Conservation (phyloP, 352 stramenopile genomes). For the Achlya hypogyna region DNA sequence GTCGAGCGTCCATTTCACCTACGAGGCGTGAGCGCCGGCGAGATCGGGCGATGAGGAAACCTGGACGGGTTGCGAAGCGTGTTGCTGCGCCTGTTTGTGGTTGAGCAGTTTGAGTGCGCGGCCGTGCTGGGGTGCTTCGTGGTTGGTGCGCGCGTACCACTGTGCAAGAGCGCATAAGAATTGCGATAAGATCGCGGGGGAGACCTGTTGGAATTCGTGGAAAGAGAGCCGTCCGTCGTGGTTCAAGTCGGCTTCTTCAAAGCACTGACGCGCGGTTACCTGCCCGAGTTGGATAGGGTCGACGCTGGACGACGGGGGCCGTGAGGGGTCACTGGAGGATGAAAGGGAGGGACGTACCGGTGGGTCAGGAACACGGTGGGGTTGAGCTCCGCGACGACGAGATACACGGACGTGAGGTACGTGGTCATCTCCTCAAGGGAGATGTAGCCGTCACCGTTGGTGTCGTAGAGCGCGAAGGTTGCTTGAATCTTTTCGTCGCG, state of each 20-base stretch:
- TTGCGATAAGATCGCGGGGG: not conserved
- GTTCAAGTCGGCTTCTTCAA: slow-evolving; percentile 27
- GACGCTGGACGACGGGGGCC: slow-evolving; percentile 35
- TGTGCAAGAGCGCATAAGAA: slow-evolving; percentile 13
- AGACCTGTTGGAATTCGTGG: slow-evolving; percentile 30
- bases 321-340: not conserved
- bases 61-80: slow-evolving; percentile 54
- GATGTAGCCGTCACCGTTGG: slow-evolving; percentile 76
- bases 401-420: slow-evolving; percentile 68
- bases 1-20: slow-evolving; percentile 55
- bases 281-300: slow-evolving; percentile 18
- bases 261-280: slow-evolving; percentile 24
- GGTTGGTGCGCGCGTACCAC: slow-evolving; percentile 48
- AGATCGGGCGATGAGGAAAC: slow-evolving; percentile 20
- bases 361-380: slow-evolving; percentile 34
- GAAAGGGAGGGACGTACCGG: not conserved
- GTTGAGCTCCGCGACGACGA: slow-evolving; percentile 45
- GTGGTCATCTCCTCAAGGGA: slow-evolving; percentile 68
- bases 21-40: not conserved
- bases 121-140: slow-evolving; percentile 35
- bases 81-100: slow-evolving; percentile 42
- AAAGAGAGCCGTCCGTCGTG: slow-evolving; percentile 24
- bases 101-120: not conserved
- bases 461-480: slow-evolving; percentile 81
- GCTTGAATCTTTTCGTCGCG: slow-evolving; percentile 69